Base-by-base conservation (phyloP, 208 protist genomes). In the Willaertia magna region DNA sequence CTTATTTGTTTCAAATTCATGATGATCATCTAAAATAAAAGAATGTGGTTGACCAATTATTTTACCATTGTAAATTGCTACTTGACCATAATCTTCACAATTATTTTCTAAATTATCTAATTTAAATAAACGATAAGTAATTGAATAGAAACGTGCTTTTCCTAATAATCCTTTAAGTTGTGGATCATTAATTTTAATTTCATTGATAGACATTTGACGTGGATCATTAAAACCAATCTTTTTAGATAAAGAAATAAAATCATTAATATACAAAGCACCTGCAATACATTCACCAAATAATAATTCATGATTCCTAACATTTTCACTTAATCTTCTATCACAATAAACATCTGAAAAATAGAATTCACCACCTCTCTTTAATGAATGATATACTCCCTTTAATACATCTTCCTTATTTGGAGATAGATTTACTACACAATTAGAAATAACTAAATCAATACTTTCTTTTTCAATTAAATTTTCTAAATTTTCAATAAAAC, bases 351-450 rank as follows among this genome's bases (percentile, higher is more conserved):
- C 91, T n/a, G 74, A 87, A 88, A 93, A 93, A 84, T 91, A 90
- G 39, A 93, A 85, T 84, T 93, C 91, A n/a, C 91, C 91, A 30
- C 91, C 91, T 11, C 39, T n/a, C 52, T 87, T 87, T 46, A 93
- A 86, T 0, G 79, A 75, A n/a, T 85, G 3, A 67, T 86, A 87
- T n/a, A 67, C 88, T 14, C 91, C 86, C 9, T 59, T 4, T 20
- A 93, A 52, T 22, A 93, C 91, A 12, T 48, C 20, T 7, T 59
- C 12, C 84, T 93, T 93, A 87, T 93, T 83, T 6, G 91, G 91
- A 22, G 87, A 93, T 18, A 93, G 87, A 79, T 93, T 93, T 1
- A 94, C 59, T 44, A 93, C 91, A 87, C 91, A 93, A 76, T 93
- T 93, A 34, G 86, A 90, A 46, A 92, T 89, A 14, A 93, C 74